These are phyloP conservation scores for Alternaria triticina DNA, from an alignment of 2,329 filamentous ascomycete genomes.

Conservation along the genomic window DNA sequence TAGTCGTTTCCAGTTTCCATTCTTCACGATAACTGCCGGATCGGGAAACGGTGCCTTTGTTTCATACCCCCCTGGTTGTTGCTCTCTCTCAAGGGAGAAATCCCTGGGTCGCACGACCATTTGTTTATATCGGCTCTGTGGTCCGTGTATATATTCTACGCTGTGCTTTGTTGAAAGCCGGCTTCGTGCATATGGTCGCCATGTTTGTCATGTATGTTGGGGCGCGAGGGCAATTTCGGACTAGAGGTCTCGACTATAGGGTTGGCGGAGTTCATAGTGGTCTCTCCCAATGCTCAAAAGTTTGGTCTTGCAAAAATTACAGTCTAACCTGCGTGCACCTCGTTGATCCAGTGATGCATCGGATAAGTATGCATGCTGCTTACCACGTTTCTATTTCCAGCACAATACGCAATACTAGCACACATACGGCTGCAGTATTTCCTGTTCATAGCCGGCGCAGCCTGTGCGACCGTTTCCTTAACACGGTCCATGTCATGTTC, in stretches of 20 bases:
- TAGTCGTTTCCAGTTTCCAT: constrained; percentile 1
- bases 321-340: background rate
- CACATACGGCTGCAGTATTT: background rate
- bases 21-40: constrained; percentile 21
- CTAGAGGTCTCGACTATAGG: constrained; percentile 8
- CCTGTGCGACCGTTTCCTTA: background rate
- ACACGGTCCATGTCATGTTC: background rate
- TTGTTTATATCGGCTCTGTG: constrained; percentile 13
- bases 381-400: background rate
- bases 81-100: constrained; percentile 1
- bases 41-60: constrained; percentile 19
- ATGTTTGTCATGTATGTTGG: constrained; percentile 22
- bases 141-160: constrained; percentile 21
- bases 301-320: background rate
- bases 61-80: constrained; percentile 21
- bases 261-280: constrained; percentile 5
- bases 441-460: background rate
- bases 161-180: background rate
- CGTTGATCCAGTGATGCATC: background rate
- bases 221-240: background rate
- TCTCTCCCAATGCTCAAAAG: constrained; percentile 20
- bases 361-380: background rate
- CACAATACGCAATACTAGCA: background rate
- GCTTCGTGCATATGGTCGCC: constrained; percentile 25
- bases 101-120: constrained; percentile 2